Percentiles rank a stretch among this genome's conserved stretches.
Evolutionary conservation across 108 stramenopile genomes (phyloP).

Genomic region (Pseudonitzschia multiseries): DNA sequence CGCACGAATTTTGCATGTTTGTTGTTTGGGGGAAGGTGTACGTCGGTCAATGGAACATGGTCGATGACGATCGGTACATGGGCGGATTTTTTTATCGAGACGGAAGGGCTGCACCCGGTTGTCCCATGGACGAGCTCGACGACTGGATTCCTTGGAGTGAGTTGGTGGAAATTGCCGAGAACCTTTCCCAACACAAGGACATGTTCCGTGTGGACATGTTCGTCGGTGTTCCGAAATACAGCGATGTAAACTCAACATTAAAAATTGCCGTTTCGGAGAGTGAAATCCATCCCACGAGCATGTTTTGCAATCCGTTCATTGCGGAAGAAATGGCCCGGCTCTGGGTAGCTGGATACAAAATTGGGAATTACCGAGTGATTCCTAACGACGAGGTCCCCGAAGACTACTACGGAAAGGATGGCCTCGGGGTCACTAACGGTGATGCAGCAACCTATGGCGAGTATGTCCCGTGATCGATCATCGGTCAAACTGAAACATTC

Average conservation of each 20-base stretch:
- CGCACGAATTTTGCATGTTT: slow-evolving; percentile 24
- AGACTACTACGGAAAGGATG: background rate
- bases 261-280: slow-evolving; percentile 7
- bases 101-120: slow-evolving; percentile 5
- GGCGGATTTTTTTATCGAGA: slow-evolving; percentile 16
- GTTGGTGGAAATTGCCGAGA: slow-evolving; percentile 22
- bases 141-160: slow-evolving; percentile 26
- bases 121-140: background rate
- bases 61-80: slow-evolving; percentile 9
- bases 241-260: background rate
- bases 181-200: slow-evolving; percentile 19
- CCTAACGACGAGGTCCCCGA: slow-evolving; percentile 20
- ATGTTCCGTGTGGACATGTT: slow-evolving; percentile 20
- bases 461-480: background rate
- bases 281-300: slow-evolving; percentile 10
- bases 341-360: slow-evolving; percentile 26
- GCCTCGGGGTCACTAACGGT: background rate
- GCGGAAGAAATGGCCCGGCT: slow-evolving; percentile 25
- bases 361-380: slow-evolving; percentile 10
- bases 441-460: background rate
- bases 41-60: slow-evolving; percentile 10
- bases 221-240: slow-evolving; percentile 16
- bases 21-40: slow-evolving; percentile 28
- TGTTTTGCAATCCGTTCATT: slow-evolving; percentile 17
- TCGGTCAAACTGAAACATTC: background rate